A percentile compares a stretch with the other conserved stretches of the same genome.
Conservation (phyloP, 164 flowering plant genomes). For the Vitis cinerea region DNA sequence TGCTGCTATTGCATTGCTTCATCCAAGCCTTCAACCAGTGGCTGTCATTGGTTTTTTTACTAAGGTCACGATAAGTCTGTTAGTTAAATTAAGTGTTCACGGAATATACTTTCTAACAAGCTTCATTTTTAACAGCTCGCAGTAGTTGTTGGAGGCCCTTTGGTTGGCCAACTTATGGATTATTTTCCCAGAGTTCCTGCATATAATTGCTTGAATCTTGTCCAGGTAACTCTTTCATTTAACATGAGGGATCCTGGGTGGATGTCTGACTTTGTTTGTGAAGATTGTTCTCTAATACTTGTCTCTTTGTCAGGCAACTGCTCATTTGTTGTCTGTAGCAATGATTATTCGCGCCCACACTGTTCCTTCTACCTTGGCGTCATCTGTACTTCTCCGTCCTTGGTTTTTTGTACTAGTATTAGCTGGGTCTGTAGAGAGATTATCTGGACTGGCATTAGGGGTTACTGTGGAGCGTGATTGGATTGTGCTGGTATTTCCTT, state of each 20-base stretch:
- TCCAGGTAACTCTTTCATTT: slow-evolving; percentile 61
- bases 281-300: slow-evolving; percentile 5
- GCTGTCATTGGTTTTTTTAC: slow-evolving; percentile 87
- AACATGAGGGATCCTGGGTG: neutral
- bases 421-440: slow-evolving; percentile 87
- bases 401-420: slow-evolving; percentile 83
- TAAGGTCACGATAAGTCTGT: slow-evolving; percentile 44
- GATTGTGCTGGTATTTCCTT: slow-evolving; percentile 81
- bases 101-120: slow-evolving; percentile 12
- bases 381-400: slow-evolving; percentile 73
- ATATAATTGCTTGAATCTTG: slow-evolving; percentile 62
- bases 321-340: slow-evolving; percentile 85
- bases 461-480: slow-evolving; percentile 98
- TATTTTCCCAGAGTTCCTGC: slow-evolving; percentile 80
- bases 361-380: slow-evolving; percentile 31
- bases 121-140: slow-evolving; percentile 57
- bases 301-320: slow-evolving; percentile 66
- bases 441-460: slow-evolving; percentile 84
- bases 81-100: neutral
- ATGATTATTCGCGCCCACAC: slow-evolving; percentile 86
- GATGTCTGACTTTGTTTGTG: slow-evolving; percentile 1
- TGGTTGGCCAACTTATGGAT: slow-evolving; percentile 91
- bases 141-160: slow-evolving; percentile 82
- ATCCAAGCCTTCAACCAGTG: slow-evolving; percentile 94
- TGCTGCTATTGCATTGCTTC: slow-evolving; percentile 90